A percentile compares a stretch with the other conserved stretches of the same genome.
These are phyloP conservation scores for Kluyveromyces starmeri DNA, from an alignment of 805 yeast genomes.

Conservation along the genomic window DNA sequence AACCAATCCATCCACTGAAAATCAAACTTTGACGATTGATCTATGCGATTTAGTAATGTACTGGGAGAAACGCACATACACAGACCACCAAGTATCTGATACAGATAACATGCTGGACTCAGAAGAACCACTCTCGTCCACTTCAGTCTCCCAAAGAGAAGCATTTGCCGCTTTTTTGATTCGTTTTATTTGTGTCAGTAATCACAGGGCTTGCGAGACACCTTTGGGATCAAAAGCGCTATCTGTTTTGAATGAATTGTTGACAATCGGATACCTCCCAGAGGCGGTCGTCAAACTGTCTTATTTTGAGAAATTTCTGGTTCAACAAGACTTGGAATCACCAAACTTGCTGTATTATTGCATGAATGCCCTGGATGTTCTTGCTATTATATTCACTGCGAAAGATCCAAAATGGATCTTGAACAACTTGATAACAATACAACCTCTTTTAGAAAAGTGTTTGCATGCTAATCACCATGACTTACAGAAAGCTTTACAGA, in stretches of 20 bases:
- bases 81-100: slow-evolving; percentile 11
- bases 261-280: slow-evolving; percentile 72
- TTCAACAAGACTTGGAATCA: slow-evolving; percentile 65
- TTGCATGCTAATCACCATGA: slow-evolving; percentile 77
- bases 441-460: slow-evolving; percentile 69
- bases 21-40: slow-evolving; percentile 80
- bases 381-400: slow-evolving; percentile 74
- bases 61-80: slow-evolving; percentile 64
- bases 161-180: slow-evolving; percentile 85
- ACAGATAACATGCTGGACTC: slow-evolving; percentile 19
- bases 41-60: slow-evolving; percentile 73
- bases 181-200: slow-evolving; percentile 78
- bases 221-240: slow-evolving; percentile 76
- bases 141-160: slow-evolving; percentile 76
- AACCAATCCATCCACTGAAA: slow-evolving; percentile 70
- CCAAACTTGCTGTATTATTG: slow-evolving; percentile 68
- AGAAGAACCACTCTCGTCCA: slow-evolving; percentile 13
- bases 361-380: slow-evolving; percentile 83
- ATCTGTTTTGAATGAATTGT: slow-evolving; percentile 61
- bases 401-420: slow-evolving; percentile 72
- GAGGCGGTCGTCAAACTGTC: slow-evolving; percentile 81
- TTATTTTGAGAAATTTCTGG: slow-evolving; percentile 80
- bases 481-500: slow-evolving; percentile 74
- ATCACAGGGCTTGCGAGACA: slow-evolving; percentile 75
- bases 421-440: slow-evolving; percentile 58